Evolutionary conservation across 129 eudicot genomes (phyloP).

Genomic region (Scalesia atractyloides): DNA sequence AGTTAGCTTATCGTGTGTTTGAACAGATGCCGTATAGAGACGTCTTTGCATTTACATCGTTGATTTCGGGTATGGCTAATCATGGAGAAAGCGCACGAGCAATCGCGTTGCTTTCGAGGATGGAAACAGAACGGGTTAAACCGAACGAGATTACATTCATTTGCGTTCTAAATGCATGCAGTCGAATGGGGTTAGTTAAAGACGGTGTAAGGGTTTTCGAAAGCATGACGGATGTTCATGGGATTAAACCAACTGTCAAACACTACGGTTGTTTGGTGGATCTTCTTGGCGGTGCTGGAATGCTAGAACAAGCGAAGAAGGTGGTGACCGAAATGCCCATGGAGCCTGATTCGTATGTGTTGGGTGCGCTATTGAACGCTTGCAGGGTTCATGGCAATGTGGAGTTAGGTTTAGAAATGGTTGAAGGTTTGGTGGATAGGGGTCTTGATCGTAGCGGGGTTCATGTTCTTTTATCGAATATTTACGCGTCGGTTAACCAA

Average conservation of each 20-base stretch:
- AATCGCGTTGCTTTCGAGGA: constrained; percentile 45
- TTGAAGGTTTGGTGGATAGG: constrained; percentile 36
- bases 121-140: constrained; percentile 53
- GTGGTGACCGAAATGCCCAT: constrained; percentile 55
- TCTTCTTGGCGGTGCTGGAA: constrained; percentile 65
- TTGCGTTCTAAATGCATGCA: constrained; percentile 59
- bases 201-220: constrained; percentile 55
- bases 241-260: constrained; percentile 52
- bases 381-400: constrained; percentile 65
- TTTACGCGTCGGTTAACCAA: constrained; percentile 59
- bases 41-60: constrained; percentile 59
- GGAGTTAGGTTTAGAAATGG: constrained; percentile 47
- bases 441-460: constrained; percentile 58
- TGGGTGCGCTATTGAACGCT: constrained; percentile 69
- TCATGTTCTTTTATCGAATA: constrained; percentile 66
- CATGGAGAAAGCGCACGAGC: constrained; percentile 54
- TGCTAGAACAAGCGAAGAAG: constrained; percentile 56
- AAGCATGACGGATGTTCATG: constrained; percentile 49
- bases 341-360: constrained; percentile 64
- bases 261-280: constrained; percentile 83
- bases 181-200: constrained; percentile 57
- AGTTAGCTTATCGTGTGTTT: constrained; percentile 52
- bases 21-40: constrained; percentile 54
- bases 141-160: constrained; percentile 72
- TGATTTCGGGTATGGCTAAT: constrained; percentile 74